Evolutionary conservation across 208 protist species (phyloP).

Genomic region (Leishmania tarentolae): DNA sequence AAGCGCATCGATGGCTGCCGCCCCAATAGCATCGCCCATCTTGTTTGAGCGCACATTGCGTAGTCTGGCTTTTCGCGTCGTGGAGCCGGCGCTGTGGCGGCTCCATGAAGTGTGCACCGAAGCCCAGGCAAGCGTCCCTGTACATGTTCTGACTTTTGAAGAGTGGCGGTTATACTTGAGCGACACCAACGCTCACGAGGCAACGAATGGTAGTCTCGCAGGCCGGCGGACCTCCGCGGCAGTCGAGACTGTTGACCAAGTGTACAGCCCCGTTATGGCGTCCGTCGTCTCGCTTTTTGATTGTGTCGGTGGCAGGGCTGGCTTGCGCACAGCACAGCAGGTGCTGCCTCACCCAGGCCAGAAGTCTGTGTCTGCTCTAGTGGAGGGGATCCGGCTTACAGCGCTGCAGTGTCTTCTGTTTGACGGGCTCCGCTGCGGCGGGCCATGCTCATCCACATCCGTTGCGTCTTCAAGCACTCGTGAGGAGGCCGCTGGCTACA

Average conservation of each 20-base stretch:
- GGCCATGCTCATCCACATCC: background rate
- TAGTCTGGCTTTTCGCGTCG: slow-evolving; percentile 74
- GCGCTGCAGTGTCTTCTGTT: slow-evolving; percentile 53
- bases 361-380: slow-evolving; percentile 47
- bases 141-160: slow-evolving; percentile 22
- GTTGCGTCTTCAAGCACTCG: background rate
- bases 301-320: slow-evolving; percentile 29
- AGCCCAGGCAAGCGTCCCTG: background rate
- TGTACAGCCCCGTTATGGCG: slow-evolving; percentile 14
- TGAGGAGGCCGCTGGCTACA: slow-evolving; percentile 7
- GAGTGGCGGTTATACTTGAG: slow-evolving; percentile 17
- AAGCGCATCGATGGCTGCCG: background rate
- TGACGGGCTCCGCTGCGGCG: slow-evolving; percentile 18
- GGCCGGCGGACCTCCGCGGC: background rate
- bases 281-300: slow-evolving; percentile 16
- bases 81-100: slow-evolving; percentile 67
- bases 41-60: slow-evolving; percentile 45
- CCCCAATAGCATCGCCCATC: background rate
- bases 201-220: background rate
- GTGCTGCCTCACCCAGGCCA: slow-evolving; percentile 49
- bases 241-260: background rate
- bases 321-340: slow-evolving; percentile 55
- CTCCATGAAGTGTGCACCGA: slow-evolving; percentile 47
- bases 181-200: background rate
- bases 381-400: slow-evolving; percentile 72